Evolutionary conservation across 768 basidiomycete genomes (phyloP), one percentile per base, ranked within the genome.

Genomic region (Agaricus sinodeliciosus): DNA sequence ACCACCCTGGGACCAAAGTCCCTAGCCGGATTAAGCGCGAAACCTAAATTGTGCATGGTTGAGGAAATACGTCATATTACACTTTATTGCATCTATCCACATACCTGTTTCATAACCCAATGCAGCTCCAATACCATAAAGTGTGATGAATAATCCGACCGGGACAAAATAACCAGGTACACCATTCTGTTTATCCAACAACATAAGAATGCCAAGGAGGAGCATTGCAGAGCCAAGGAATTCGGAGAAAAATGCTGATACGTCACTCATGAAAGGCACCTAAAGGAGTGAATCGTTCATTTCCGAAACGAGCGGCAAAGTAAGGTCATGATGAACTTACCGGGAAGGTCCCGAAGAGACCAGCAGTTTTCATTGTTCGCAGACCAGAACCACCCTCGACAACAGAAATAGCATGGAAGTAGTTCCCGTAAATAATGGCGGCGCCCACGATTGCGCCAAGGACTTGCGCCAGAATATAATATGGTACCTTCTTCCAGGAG

Each of bases 401-500:
- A 40, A 84, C 59, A 60, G 80, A 75, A 58, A 90, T 85, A 31
- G 84, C 85, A 60, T 85, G 80, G 61, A 79, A 76, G 60, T 85
- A 88, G 62, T 82, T 82, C 5, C 74, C 84, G 61, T 87, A 87
- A 19, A 82, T 66, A 22, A 84, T 66, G 6, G 76, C 77, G 16
- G 77, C 79, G 13, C 84, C 87, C 54, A 77, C 69, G 16, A 87
- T 60, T 4, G 71, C 86, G 19, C 87, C 87, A 36, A 87, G 65
- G 18, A 84, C 60, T 63, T 90, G 87, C 0, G 83, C 78, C 45
- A 80, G 60, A 43, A 86, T 77, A 63, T 82, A 90, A 18, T 63
- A 68, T 0, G 87, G 87, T 0, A 86, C 86, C 59, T 88, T 87
- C 55, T 72, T 74, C 81, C 84, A 83, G 1, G 87, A 82, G 65